These are phyloP conservation scores for Lotmaria passim DNA, from an alignment of 208 protist genomes.

Conservation along the genomic window DNA sequence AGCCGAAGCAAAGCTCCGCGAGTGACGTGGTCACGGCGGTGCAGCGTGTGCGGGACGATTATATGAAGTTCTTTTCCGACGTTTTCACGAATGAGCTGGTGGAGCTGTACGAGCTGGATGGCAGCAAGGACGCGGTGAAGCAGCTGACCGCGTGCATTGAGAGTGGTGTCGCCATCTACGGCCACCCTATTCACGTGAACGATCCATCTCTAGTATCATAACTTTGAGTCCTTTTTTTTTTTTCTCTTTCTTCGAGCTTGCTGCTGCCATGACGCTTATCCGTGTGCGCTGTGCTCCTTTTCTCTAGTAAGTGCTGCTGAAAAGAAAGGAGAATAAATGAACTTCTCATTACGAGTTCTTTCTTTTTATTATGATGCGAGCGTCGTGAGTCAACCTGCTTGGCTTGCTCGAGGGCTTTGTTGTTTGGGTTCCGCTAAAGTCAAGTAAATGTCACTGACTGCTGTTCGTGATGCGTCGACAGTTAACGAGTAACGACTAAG, in stretches of 20 bases:
- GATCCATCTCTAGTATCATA: conserved; percentile 1
- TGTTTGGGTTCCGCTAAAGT: no score
- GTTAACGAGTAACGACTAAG: background rate
- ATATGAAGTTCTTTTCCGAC: conserved; percentile 90
- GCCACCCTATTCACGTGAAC: conserved; percentile 54
- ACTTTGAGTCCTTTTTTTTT: background rate
- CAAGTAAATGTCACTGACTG: background rate
- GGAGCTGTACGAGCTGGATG: conserved; percentile 82
- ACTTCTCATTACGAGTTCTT: no score
- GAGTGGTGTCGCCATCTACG: conserved; percentile 81
- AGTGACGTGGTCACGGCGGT: conserved; percentile 32
- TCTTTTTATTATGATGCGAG: conserved; percentile 2
- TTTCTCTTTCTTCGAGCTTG: no score
- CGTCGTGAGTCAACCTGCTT: no score
- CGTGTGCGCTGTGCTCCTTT: no score
- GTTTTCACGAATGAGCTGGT: conserved; percentile 83
- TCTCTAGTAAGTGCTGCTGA: no score
- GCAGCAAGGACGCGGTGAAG: conserved; percentile 73
- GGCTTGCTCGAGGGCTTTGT: no score
- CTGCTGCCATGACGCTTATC: no score
- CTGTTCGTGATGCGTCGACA: background rate
- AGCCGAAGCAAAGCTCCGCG: background rate
- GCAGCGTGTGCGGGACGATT: conserved; percentile 71
- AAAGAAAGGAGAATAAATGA: no score
- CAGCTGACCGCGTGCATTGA: conserved; percentile 87